phyloP scores from a whole-genome alignment of 208 protist species.

The Endotrypanum monterogeii region DNA sequence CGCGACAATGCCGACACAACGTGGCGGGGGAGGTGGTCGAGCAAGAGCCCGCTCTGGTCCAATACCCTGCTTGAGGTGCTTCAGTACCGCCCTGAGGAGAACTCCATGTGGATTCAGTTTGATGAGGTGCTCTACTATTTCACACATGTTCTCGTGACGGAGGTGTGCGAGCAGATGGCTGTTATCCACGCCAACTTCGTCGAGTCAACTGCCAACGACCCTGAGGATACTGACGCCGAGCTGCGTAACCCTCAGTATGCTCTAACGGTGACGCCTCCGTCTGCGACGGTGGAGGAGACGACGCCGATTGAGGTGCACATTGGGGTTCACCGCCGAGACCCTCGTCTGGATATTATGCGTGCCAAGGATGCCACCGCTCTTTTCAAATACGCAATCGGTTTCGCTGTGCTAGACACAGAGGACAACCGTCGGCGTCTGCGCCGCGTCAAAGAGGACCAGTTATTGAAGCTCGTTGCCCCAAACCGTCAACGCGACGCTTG shows the following conservation, averaged over 20 bases:
- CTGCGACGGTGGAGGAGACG: neutral
- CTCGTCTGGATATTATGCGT: conserved; percentile 63
- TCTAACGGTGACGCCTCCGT: conserved; percentile 15
- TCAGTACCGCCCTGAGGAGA: conserved; percentile 15
- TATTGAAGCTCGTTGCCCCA: conserved; percentile 31
- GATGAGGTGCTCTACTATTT: conserved; percentile 91
- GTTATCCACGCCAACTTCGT: conserved; percentile 36
- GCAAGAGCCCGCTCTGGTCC: conserved; percentile 51
- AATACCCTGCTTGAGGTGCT: conserved; percentile 33
- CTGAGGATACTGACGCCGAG: conserved; percentile 15
- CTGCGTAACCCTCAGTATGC: conserved; percentile 62
- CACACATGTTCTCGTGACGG: conserved; percentile 68
- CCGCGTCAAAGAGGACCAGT: conserved; percentile 37
- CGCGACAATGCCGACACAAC: conserved; percentile 30
- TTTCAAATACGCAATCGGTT: conserved; percentile 58
- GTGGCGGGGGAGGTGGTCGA: conserved; percentile 74
- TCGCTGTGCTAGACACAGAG: conserved; percentile 53
- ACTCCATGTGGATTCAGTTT: conserved; percentile 69
- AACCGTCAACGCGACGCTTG: conserved; percentile 33
- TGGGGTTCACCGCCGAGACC: conserved; percentile 77
- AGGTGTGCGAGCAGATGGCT: conserved; percentile 28
- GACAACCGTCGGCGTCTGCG: conserved; percentile 60
- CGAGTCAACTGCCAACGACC: conserved; percentile 18
- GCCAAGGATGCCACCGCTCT: conserved; percentile 42
- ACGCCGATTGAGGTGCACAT: conserved; percentile 50